Conservation (phyloP, 1,139 yeast genomes). For the Nadsonia commutata region DNA sequence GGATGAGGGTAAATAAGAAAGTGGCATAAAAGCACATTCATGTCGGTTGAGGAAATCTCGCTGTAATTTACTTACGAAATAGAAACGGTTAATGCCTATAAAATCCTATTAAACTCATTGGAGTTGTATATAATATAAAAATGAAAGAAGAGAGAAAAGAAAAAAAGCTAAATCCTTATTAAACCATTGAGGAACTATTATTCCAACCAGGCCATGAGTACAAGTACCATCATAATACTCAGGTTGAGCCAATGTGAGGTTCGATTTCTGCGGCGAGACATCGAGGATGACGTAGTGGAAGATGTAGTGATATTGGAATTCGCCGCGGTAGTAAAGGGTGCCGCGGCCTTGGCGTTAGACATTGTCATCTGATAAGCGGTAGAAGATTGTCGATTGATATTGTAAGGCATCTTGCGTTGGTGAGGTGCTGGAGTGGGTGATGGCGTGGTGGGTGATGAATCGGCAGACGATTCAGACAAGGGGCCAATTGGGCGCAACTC, state of each 20-base stretch:
- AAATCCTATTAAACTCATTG: neutral
- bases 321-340: too few species aligned
- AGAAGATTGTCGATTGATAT: neutral
- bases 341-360: too few species aligned
- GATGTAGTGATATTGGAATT: too few species aligned
- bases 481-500: neutral
- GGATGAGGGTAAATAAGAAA: slow-evolving; percentile 36
- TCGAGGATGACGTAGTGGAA: too few species aligned
- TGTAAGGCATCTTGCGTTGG: neutral
- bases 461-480: neutral
- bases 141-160: neutral
- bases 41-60: too few species aligned
- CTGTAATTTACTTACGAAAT: too few species aligned
- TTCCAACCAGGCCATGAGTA: too few species aligned
- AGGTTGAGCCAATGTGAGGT: too few species aligned
- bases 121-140: neutral
- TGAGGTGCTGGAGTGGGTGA: neutral
- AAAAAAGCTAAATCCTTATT: neutral
- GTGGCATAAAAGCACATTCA: neutral
- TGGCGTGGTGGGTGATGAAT: neutral
- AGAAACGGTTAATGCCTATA: too few species aligned
- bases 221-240: too few species aligned
- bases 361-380: too few species aligned
- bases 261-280: too few species aligned
- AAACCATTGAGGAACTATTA: neutral